Evolutionary conservation across 1,284 basidiomycete species (phyloP), one percentile per base, ranked within the genome.

Genomic region (Apiotrichum montevideense): DNA sequence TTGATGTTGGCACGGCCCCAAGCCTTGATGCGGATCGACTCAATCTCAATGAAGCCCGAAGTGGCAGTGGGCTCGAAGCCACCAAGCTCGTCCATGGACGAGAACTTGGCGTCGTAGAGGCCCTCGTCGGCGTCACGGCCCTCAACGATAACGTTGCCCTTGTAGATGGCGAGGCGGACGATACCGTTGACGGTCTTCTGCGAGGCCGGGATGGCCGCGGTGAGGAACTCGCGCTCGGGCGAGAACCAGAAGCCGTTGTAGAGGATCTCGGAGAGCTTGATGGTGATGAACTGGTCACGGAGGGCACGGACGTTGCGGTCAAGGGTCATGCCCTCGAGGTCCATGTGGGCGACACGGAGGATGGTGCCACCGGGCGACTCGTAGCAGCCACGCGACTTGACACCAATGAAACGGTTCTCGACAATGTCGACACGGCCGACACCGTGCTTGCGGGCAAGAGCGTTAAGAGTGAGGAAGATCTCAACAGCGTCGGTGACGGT

Each of bases 81-180:
- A 65, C 94, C 94, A 59, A 97, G 85, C 80, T 97, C 94, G 77
- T 98, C 95, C 95, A 99, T 98, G 58, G 92, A 96, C n/a, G 92
- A 92, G 78, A 97, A 85, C 58, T 87, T 87, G 72, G 91, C 93
- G 72, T 98, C 95, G 77, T 99, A 99, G 35, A 97, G 81, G 70
- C 89, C 88, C 87, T 90, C 71, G 32, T 90, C 82, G 61, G 92
- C 95, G 70, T 84, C 85, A 57, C 96, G 85, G 49, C 95, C 95
- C 75, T 97, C 90, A 60, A 98, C 82, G 65, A 95, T 82, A 49
- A 95, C 90, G 77, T 97, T 98, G 62, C 96, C 95, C 82, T 96
- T 96, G 84, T 95, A 94, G 46, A 98, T 79, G 76, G 90, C 90
- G 67, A 99, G 78, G 60, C 87, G 84, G 58, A 98, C 93, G 50